Base-by-base conservation (phyloP, 2,329 filamentous ascomycete genomes). In the Aureobasidium sp. region DNA sequence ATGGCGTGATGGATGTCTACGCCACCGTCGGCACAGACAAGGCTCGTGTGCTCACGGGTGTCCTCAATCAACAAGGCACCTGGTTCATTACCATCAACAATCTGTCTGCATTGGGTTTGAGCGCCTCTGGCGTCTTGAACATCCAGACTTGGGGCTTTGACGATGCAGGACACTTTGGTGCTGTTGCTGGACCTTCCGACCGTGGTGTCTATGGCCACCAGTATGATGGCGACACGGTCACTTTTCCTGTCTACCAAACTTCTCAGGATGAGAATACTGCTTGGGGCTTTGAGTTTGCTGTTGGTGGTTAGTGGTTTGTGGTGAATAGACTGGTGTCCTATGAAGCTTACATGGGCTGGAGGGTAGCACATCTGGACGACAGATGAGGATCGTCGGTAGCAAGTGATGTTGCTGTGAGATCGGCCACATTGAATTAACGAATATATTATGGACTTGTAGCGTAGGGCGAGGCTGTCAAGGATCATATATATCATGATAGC, bases 1-100 rank as follows among this genome's bases (percentile, higher is more conserved):
- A 78, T 60, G 64, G 68, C 2, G 65, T 67, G 4, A 68, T 77
- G 22, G 77, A 78, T 49, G 74, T 72, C 14, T 79, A 75, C 62
- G 72, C 76, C 2, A 45, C 42, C 2, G 20, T 45, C 20, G 42
- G 20, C 42, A 27, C n/a, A 3, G 42, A 45, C 9, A 45, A 45
- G 12, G 42, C 22, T 25, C 42, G 42, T 14, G 42, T 45, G 3
- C 42, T 45, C 42, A 45, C 42, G 12, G 42, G 42, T 27, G 42
- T 45, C 5, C 42, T 45, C 42, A 45, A 45, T 27, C 11, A 45
- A 27, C 42, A 45, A 9, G 42, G 42, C 5, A 45, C 42, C 1
- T 45, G 42, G 42, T 45, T 25, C 20, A 27, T 45, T 11, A 45
- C 42, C 20, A 25, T 45, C 42, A 25, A 20, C 12, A 20, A 20